A percentile compares a stretch with the other conserved stretches of the same genome.
phyloP scores from a whole-genome alignment of 2,329 filamentous ascomycete species.

The Colletotrichum cereale region DNA sequence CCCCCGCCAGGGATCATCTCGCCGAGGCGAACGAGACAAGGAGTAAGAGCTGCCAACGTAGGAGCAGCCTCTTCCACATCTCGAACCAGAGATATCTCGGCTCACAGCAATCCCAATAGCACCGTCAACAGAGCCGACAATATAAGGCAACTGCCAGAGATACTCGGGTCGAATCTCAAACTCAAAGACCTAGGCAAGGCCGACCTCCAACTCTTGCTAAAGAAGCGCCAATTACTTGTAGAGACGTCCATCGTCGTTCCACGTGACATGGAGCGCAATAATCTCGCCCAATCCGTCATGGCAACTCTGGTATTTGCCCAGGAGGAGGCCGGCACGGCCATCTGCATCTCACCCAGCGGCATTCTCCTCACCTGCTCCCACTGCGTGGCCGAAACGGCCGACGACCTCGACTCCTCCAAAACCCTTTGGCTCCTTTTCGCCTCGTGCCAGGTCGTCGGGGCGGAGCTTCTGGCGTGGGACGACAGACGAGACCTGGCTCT shows the following conservation, averaged over 20 bases:
- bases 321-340: constrained; percentile 62
- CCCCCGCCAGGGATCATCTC: not conserved
- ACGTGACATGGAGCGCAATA: constrained; percentile 18
- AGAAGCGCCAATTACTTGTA: constrained; percentile 30
- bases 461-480: constrained; percentile 57
- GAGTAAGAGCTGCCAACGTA: not conserved
- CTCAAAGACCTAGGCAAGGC: constrained; percentile 17
- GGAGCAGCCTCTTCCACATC: not conserved
- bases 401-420: constrained; percentile 48
- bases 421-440: constrained; percentile 59
- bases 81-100: not conserved
- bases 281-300: constrained; percentile 1
- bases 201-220: constrained; percentile 30
- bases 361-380: constrained; percentile 64
- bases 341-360: constrained; percentile 59
- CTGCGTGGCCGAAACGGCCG: constrained; percentile 58
- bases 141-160: constrained; percentile 9
- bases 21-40: constrained; percentile 21
- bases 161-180: constrained; percentile 9
- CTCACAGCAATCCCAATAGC: not conserved
- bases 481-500: constrained; percentile 59
- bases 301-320: constrained; percentile 62
- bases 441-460: constrained; percentile 53
- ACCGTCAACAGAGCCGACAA: not conserved
- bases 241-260: constrained; percentile 34